Conservation (phyloP, 1,284 basidiomycete species). For the Apiotrichum sp. region DNA sequence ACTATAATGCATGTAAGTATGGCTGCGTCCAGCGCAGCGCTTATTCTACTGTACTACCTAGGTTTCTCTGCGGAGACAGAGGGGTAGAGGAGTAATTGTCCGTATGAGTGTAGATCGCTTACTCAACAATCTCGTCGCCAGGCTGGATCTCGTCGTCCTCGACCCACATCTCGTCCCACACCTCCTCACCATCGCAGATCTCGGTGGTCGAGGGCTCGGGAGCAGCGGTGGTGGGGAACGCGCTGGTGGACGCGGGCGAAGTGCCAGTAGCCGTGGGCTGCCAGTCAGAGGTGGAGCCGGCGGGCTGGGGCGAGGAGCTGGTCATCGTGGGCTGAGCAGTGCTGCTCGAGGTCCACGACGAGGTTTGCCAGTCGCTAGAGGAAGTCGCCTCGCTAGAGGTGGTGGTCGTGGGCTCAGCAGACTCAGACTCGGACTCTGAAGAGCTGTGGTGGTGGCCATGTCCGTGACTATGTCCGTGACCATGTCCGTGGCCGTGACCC, state of each 20-base stretch:
- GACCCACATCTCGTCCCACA: conserved; percentile 34
- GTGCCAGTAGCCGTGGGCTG: neutral
- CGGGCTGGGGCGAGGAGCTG: neutral
- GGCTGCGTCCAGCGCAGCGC: neutral
- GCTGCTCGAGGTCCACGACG: too few relatives aligned
- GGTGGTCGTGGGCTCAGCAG: neutral
- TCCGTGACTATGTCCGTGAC: too few relatives aligned
- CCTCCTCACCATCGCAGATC: conserved; percentile 19
- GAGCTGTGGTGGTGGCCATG: too few relatives aligned
- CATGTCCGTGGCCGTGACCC: too few relatives aligned
- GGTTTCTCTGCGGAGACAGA: neutral
- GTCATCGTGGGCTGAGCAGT: too few relatives aligned
- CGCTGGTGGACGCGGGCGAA: neutral
- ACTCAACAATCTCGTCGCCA: conserved; percentile 20
- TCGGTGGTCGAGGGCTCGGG: neutral
- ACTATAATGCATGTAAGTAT: conserved; percentile 1
- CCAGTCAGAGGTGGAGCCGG: neutral
- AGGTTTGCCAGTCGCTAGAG: too few relatives aligned
- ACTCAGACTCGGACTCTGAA: too few relatives aligned
- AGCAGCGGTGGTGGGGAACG: neutral
- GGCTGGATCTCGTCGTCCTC: conserved; percentile 26
- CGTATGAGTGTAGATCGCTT: neutral
- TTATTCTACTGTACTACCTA: neutral
- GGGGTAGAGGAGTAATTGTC: neutral
- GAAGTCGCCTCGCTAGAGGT: neutral